A percentile compares a stretch with the other conserved stretches of the same genome.
These are phyloP conservation scores for Xylaria sp. DNA, from an alignment of 2,329 filamentous ascomycete species.

Conservation along the genomic window DNA sequence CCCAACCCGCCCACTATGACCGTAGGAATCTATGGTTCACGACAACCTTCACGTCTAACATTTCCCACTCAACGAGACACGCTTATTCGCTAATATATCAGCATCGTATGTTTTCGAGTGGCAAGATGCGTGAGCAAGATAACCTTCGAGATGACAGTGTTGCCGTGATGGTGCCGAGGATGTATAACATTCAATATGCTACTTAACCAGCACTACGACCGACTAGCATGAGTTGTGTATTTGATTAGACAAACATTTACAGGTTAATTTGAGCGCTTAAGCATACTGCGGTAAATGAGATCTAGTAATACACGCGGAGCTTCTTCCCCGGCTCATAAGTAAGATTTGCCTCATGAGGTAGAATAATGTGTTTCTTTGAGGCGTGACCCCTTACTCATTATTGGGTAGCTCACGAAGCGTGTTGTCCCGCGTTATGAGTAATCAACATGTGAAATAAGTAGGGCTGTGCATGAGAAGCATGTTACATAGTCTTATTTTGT, in stretches of 20 bases:
- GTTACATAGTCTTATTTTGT: not conserved
- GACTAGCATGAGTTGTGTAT: no score
- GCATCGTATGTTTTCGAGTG: not conserved
- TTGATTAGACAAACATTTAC: not conserved
- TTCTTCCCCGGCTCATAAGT: not conserved
- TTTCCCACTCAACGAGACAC: not conserved
- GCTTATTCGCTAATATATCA: not conserved
- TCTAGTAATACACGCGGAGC: not conserved
- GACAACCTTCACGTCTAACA: not conserved
- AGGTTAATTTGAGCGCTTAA: not conserved
- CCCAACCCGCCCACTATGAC: constrained; percentile 13
- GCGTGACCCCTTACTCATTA: not conserved
- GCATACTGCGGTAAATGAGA: not conserved
- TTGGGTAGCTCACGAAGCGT: not conserved
- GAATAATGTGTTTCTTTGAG: not conserved
- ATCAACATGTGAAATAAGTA: no score
- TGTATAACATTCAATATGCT: not conserved
- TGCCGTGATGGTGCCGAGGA: not conserved
- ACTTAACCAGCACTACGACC: not conserved
- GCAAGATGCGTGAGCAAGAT: no score
- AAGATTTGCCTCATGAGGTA: not conserved
- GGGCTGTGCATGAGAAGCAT: not conserved
- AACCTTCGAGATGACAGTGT: not conserved
- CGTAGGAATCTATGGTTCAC: not conserved
- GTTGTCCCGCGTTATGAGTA: not conserved